Evolutionary conservation across 805 yeast genomes (phyloP).

Genomic region (Myxozyma sirexii): DNA sequence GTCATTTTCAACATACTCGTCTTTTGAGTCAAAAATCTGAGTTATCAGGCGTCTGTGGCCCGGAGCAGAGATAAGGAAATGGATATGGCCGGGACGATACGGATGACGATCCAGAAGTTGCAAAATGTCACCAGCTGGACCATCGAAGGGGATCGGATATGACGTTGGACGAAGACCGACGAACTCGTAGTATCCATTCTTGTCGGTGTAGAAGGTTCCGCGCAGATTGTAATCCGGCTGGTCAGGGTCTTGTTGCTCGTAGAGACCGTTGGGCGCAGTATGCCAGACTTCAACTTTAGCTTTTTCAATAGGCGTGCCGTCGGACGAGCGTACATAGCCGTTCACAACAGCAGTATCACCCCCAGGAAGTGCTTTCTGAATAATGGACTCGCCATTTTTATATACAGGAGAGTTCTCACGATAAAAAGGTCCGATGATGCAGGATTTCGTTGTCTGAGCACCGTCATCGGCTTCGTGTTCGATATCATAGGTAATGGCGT

Average conservation of each 20-base stretch:
- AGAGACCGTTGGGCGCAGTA: constrained; percentile 45
- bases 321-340: constrained; percentile 38
- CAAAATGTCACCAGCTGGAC: constrained; percentile 44
- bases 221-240: constrained; percentile 43
- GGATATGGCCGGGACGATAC: constrained; percentile 43
- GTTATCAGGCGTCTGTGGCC: constrained; percentile 41
- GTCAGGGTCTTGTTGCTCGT: constrained; percentile 44
- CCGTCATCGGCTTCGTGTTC: constrained; percentile 15
- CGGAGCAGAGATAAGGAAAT: constrained; percentile 39
- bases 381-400: constrained; percentile 40
- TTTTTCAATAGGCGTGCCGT: constrained; percentile 39
- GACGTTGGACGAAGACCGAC: constrained; percentile 43
- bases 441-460: constrained; percentile 38
- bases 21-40: constrained; percentile 41
- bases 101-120: constrained; percentile 44
- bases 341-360: constrained; percentile 39
- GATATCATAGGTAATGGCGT: constrained; percentile 39
- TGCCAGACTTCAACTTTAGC: constrained; percentile 45
- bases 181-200: constrained; percentile 38
- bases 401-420: constrained; percentile 41
- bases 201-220: constrained; percentile 41
- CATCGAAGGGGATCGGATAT: constrained; percentile 46
- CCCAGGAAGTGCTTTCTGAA: constrained; percentile 40
- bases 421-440: constrained; percentile 44
- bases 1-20: constrained; percentile 41